phyloP scores from a whole-genome alignment of 768 basidiomycete genomes.

The Hemileccinum rubropunctum region DNA sequence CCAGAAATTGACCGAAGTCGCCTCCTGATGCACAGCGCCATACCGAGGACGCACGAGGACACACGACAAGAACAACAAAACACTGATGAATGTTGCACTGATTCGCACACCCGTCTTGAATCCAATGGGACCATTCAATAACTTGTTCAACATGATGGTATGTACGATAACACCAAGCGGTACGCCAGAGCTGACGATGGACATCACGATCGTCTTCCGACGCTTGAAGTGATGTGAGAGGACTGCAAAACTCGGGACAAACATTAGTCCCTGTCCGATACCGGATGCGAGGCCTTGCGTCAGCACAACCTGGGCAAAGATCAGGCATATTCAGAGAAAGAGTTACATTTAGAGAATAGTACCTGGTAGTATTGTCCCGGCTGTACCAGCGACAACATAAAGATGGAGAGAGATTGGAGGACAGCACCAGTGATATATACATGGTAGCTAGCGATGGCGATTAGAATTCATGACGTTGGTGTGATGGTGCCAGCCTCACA shows the following conservation, averaged over 20 bases:
- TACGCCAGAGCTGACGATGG: constrained; percentile 44
- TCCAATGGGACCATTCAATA: constrained; percentile 41
- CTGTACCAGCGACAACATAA: constrained; percentile 37
- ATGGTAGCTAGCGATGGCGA: constrained; percentile 4
- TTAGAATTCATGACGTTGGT: not conserved
- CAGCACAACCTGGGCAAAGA: constrained; percentile 36
- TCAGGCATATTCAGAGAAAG: not conserved
- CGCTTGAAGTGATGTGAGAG: constrained; percentile 45
- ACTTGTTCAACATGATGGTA: constrained; percentile 59
- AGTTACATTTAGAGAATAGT: not conserved
- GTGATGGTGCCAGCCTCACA: constrained; percentile 13
- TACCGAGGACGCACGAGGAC: constrained; percentile 36
- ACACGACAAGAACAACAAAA: constrained; percentile 37
- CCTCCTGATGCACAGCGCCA: not conserved
- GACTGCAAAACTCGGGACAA: constrained; percentile 41
- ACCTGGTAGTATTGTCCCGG: constrained; percentile 22
- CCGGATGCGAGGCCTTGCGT: constrained; percentile 44
- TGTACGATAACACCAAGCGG: constrained; percentile 55
- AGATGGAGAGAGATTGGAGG: constrained; percentile 30
- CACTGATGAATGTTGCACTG: constrained; percentile 39
- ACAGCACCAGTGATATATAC: constrained; percentile 24
- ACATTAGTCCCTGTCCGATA: constrained; percentile 42
- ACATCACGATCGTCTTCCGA: constrained; percentile 41
- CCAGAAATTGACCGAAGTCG: constrained; percentile 11
- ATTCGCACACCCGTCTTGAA: constrained; percentile 39